These are phyloP conservation scores for Suillus placidus DNA, from an alignment of 768 basidiomycete genomes.

Conservation along the genomic window DNA sequence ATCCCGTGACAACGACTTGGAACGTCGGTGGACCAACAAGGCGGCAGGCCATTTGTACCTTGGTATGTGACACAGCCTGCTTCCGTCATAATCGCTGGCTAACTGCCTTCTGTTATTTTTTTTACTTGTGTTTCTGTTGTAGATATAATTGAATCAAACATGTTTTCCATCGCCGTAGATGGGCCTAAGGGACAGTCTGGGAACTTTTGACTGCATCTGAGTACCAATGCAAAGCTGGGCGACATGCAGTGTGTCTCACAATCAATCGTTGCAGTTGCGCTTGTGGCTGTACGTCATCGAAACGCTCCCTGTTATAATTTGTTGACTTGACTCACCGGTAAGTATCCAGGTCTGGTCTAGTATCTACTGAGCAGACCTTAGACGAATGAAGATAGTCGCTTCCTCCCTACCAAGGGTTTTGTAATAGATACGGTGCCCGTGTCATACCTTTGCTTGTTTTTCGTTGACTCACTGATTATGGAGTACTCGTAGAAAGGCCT, in stretches of 20 bases:
- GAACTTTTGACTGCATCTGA: constrained; percentile 88
- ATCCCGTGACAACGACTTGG: constrained; percentile 82
- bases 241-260: constrained; percentile 86
- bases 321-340: neutral
- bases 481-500: neutral
- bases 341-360: neutral
- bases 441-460: constrained; percentile 33
- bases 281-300: constrained; percentile 76
- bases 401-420: neutral
- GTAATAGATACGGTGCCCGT: constrained; percentile 15
- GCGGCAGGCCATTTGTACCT: constrained; percentile 79
- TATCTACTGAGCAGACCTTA: neutral
- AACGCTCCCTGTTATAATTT: constrained; percentile 8
- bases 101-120: neutral
- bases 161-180: constrained; percentile 76
- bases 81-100: neutral
- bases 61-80: constrained; percentile 26
- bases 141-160: neutral
- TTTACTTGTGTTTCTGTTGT: neutral
- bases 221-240: constrained; percentile 92
- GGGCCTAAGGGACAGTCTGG: constrained; percentile 73
- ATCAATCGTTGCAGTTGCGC: constrained; percentile 82
- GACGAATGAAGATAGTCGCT: neutral
- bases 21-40: constrained; percentile 92
- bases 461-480: neutral